Evolutionary conservation across 148 eudicot genomes (phyloP).

Genomic region (Amaranthus palmeri): DNA sequence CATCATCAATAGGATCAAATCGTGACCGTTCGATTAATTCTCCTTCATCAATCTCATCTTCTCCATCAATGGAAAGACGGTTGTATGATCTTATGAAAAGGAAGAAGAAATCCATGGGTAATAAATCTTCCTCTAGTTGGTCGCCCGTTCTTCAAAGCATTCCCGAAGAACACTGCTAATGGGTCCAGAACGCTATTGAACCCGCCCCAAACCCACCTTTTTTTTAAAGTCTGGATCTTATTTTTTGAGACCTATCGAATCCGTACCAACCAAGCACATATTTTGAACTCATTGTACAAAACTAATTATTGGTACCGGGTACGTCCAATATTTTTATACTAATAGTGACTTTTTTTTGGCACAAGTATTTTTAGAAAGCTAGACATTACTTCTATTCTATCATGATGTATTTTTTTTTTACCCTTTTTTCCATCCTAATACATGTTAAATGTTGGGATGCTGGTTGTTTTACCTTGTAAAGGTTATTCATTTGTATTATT

Average conservation of each 20-base stretch:
- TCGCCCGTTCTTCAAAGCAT: constrained; percentile 68
- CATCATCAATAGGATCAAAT: neutral
- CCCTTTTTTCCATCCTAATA: constrained; percentile 5
- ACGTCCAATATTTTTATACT: neutral
- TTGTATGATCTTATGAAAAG: constrained; percentile 37
- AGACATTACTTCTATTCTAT: neutral
- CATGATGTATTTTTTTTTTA: neutral
- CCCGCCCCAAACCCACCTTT: too few species aligned
- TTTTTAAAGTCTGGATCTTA: too few species aligned
- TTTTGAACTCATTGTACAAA: too few species aligned
- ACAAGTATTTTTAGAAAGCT: neutral
- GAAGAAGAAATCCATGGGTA: constrained; percentile 21
- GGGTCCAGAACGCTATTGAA: too few species aligned
- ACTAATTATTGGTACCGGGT: neutral
- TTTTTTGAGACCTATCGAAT: too few species aligned
- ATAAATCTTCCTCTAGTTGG: constrained; percentile 32
- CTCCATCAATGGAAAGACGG: constrained; percentile 29
- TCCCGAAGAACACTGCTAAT: constrained; percentile 57
- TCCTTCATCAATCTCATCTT: neutral
- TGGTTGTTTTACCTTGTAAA: constrained; percentile 1
- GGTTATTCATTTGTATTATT: neutral
- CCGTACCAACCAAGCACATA: too few species aligned
- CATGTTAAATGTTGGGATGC: neutral
- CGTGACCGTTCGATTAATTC: neutral
- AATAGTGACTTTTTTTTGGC: neutral